Evolutionary conservation across 768 basidiomycete genomes (phyloP).

Genomic region (Tulasnella sp.): DNA sequence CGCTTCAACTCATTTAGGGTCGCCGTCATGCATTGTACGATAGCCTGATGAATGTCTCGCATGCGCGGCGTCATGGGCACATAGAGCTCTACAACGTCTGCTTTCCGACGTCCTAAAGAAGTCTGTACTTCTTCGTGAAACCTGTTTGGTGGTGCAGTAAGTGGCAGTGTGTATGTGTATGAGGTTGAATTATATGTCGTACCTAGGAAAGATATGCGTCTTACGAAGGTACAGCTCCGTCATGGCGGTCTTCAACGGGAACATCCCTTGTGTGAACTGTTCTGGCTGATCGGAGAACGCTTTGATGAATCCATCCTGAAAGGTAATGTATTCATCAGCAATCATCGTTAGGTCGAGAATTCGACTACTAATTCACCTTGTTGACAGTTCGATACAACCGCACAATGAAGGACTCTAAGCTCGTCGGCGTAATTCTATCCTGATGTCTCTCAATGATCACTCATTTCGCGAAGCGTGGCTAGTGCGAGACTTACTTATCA

Average conservation of each 20-base stretch:
- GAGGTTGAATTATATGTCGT: background rate
- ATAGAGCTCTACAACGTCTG: conserved; percentile 86
- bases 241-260: conserved; percentile 84
- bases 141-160: too few species aligned
- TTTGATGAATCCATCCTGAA: conserved; percentile 73
- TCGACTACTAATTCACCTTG: conserved; percentile 29
- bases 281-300: conserved; percentile 97
- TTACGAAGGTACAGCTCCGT: conserved; percentile 81
- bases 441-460: too few species aligned
- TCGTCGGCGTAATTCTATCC: conserved; percentile 68
- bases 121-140: conserved; percentile 85
- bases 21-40: conserved; percentile 87
- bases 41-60: conserved; percentile 84
- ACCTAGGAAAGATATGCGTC: conserved; percentile 93
- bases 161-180: background rate
- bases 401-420: conserved; percentile 86
- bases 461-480: background rate
- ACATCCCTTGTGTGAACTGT: conserved; percentile 83
- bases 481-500: conserved; percentile 51
- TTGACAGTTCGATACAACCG: conserved; percentile 86
- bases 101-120: conserved; percentile 68
- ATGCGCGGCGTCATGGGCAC: conserved; percentile 78
- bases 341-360: background rate
- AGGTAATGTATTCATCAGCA: background rate
- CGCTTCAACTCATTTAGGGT: conserved; percentile 86